phyloP scores from a whole-genome alignment of 106 monocot genomes.

The Agapanthus africanus region DNA sequence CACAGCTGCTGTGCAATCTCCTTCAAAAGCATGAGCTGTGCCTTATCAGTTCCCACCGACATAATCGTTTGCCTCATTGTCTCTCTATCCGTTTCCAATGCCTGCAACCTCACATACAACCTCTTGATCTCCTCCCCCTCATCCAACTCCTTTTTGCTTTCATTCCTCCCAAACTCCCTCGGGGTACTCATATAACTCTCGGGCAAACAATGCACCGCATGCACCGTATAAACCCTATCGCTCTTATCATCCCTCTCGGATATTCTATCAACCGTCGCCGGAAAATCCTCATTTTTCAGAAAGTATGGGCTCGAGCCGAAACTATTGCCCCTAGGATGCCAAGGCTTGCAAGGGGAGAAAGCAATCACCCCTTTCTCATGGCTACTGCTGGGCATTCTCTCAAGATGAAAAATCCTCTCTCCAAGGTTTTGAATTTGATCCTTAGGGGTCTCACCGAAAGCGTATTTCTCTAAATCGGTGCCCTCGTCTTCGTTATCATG shows the following conservation, averaged over 20 bases:
- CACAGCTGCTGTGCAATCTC: conserved; percentile 71
- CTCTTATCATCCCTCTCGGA: conserved; percentile 22
- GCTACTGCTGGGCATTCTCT: conserved; percentile 18
- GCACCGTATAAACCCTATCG: conserved; percentile 48
- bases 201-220: conserved; percentile 26
- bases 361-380: conserved; percentile 16
- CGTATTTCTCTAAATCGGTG: conserved; percentile 12
- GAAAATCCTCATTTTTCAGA: conserved; percentile 14
- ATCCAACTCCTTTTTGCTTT: no score
- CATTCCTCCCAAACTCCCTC: no score
- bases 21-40: conserved; percentile 51
- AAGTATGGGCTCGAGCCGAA: no score
- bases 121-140: conserved; percentile 29
- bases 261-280: not conserved
- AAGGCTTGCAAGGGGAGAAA: conserved; percentile 2
- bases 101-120: conserved; percentile 53
- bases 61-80: conserved; percentile 54
- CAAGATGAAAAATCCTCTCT: conserved; percentile 22
- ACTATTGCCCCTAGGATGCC: no score
- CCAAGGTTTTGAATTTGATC: conserved; percentile 22
- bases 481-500: not conserved
- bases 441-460: conserved; percentile 20
- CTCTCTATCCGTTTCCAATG: conserved; percentile 64
- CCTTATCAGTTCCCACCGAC: conserved; percentile 54
- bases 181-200: conserved; percentile 20